These are phyloP conservation scores for Paraurostyla sp. DNA, from an alignment of 73 alveolate genomes.

Conservation along the genomic window DNA sequence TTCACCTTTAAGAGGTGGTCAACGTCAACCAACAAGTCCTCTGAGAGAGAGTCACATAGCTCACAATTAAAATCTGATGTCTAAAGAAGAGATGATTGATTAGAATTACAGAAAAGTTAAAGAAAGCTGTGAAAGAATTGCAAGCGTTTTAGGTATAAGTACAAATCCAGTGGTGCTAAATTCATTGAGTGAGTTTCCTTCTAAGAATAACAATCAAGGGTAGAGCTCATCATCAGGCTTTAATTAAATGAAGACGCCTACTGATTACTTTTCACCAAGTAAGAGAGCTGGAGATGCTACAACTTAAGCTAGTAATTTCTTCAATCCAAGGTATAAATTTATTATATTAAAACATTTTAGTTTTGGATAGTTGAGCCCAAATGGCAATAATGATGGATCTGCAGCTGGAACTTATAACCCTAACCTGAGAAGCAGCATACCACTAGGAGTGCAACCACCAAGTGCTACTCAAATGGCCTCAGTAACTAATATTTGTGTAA, in stretches of 20 bases:
- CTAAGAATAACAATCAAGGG: not conserved
- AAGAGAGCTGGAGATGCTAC: not conserved
- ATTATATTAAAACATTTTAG: too few relatives aligned
- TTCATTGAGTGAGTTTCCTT: not conserved
- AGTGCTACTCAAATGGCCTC: conserved; percentile 24
- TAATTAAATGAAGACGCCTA: not conserved
- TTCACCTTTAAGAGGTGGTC: not conserved
- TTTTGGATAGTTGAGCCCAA: not conserved
- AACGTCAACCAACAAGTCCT: not conserved
- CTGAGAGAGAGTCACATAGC: not conserved
- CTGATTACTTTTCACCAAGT: conserved; percentile 28
- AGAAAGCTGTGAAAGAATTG: conserved; percentile 55
- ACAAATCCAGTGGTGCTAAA: not conserved
- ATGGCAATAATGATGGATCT: too few relatives aligned
- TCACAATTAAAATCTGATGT: not conserved
- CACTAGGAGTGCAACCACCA: not conserved
- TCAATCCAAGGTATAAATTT: too few relatives aligned
- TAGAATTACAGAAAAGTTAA: conserved; percentile 35
- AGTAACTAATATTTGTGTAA: not conserved
- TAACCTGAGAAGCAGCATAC: too few relatives aligned
- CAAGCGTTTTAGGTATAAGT: conserved; percentile 25
- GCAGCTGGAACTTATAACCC: too few relatives aligned
- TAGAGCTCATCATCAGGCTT: not conserved
- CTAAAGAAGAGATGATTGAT: conserved; percentile 44
- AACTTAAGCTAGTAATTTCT: not conserved